A percentile compares a stretch with the other conserved stretches of the same genome.
These are phyloP conservation scores for Vitellaria paradoxa DNA, from an alignment of 179 eudicot species.

Conservation along the genomic window DNA sequence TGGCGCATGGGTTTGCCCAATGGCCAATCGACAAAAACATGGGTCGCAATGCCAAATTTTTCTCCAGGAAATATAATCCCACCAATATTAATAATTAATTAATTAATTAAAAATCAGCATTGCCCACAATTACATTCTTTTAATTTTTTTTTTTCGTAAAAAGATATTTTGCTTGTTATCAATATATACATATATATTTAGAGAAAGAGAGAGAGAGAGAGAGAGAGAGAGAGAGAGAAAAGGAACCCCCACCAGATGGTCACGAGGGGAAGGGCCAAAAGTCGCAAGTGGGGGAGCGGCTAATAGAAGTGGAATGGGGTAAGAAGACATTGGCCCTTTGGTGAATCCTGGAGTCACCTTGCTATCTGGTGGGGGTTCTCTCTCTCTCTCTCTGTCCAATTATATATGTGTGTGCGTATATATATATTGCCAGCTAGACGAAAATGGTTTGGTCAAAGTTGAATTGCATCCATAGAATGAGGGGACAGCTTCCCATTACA, in stretches of 20 bases:
- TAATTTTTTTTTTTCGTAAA: too few relatives aligned
- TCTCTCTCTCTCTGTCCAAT: too few relatives aligned
- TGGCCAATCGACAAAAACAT: too few relatives aligned
- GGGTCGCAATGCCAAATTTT: too few relatives aligned
- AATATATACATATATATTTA: too few relatives aligned
- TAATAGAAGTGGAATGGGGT: conserved; percentile 7
- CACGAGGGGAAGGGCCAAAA: conserved; percentile 16
- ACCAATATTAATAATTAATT: too few relatives aligned
- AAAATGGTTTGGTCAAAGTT: conserved; percentile 20
- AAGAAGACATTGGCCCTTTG: conserved; percentile 23
- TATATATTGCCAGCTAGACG: neutral
- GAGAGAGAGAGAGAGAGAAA: neutral
- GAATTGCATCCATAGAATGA: conserved; percentile 21
- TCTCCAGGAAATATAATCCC: too few relatives aligned
- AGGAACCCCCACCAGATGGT: conserved; percentile 10
- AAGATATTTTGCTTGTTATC: too few relatives aligned
- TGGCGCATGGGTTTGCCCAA: conserved; percentile 48
- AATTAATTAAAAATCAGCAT: too few relatives aligned
- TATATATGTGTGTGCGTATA: neutral
- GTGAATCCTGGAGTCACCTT: conserved; percentile 29
- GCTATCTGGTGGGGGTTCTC: neutral
- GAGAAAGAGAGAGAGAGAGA: neutral
- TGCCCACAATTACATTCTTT: too few relatives aligned
- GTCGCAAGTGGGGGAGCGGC: conserved; percentile 7
- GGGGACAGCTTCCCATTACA: neutral